Evolutionary conservation across 2,329 filamentous ascomycete species (phyloP).

Genomic region (Paracoccidioides brasiliensis): DNA sequence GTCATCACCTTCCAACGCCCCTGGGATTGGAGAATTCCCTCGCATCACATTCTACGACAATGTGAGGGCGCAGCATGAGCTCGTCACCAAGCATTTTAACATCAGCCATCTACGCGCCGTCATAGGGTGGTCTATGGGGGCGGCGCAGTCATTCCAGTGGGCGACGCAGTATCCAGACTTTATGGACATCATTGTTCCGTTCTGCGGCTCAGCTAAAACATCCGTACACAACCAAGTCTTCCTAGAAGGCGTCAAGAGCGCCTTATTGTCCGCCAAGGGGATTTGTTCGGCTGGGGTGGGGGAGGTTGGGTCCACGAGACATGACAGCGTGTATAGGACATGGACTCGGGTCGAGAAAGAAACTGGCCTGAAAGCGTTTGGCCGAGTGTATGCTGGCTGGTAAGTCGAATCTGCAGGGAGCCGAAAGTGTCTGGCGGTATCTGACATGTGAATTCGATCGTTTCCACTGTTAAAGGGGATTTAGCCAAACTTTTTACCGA

Average conservation of each 20-base stretch:
- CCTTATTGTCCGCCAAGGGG: slow-evolving; percentile 46
- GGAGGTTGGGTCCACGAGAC: slow-evolving; percentile 30
- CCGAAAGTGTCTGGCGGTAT: background rate
- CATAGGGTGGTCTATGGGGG: slow-evolving; percentile 60
- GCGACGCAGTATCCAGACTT: slow-evolving; percentile 50
- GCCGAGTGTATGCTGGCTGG: slow-evolving; percentile 63
- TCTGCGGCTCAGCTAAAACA: slow-evolving; percentile 53
- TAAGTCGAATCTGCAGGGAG: slow-evolving; percentile 12
- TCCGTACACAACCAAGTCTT: slow-evolving; percentile 57
- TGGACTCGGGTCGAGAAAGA: slow-evolving; percentile 44
- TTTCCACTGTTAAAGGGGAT: slow-evolving; percentile 44
- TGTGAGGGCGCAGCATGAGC: slow-evolving; percentile 50
- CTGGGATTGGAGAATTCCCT: slow-evolving; percentile 45
- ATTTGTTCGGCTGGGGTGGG: slow-evolving; percentile 40
- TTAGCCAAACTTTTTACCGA: slow-evolving; percentile 67
- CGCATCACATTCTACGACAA: slow-evolving; percentile 55
- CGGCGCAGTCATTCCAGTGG: slow-evolving; percentile 54
- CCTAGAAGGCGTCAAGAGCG: slow-evolving; percentile 49
- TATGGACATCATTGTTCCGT: slow-evolving; percentile 52
- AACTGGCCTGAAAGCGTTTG: slow-evolving; percentile 55
- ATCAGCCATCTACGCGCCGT: slow-evolving; percentile 50
- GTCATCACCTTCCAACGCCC: slow-evolving; percentile 52
- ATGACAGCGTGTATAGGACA: slow-evolving; percentile 27
- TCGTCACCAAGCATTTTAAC: slow-evolving; percentile 51
- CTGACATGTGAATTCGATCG: background rate